Evolutionary conservation across 2,329 filamentous ascomycete genomes (phyloP).

Genomic region (Xylaria sp.): DNA sequence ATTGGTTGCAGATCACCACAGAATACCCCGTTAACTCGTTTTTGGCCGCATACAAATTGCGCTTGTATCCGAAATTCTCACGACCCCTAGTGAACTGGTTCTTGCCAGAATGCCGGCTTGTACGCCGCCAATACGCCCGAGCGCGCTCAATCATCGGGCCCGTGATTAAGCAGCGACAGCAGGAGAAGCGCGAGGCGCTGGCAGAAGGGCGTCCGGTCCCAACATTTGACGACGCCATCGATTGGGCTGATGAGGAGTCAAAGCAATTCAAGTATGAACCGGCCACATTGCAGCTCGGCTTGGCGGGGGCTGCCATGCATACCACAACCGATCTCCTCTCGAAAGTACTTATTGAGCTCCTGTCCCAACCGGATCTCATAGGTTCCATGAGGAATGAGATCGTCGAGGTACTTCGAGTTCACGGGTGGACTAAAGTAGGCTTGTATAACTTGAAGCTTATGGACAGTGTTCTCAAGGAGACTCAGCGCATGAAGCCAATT

Average conservation of each 20-base stretch:
- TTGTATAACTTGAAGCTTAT: conserved; percentile 30
- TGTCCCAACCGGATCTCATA: conserved; percentile 16
- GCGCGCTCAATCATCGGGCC: conserved; percentile 17
- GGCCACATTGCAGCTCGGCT: conserved; percentile 13
- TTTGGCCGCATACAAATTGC: conserved; percentile 1
- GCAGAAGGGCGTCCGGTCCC: conserved; percentile 1
- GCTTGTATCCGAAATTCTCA: conserved; percentile 9
- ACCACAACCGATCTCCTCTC: conserved; percentile 27
- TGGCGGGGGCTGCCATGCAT: conserved; percentile 25
- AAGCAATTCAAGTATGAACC: conserved; percentile 16
- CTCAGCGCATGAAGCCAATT: conserved; percentile 29
- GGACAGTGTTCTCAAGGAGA: conserved; percentile 36
- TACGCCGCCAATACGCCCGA: not conserved
- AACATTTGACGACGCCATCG: conserved; percentile 25
- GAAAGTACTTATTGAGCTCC: conserved; percentile 24
- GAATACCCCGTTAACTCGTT: conserved; percentile 8
- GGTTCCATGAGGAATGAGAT: conserved; percentile 21
- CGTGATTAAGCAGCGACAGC: conserved; percentile 16
- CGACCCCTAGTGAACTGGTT: conserved; percentile 32
- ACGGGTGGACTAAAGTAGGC: conserved; percentile 19
- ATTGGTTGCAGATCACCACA: conserved; percentile 20
- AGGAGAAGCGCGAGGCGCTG: conserved; percentile 12
- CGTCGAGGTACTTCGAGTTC: conserved; percentile 9
- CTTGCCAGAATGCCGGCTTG: conserved; percentile 16
- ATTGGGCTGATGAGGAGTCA: conserved; percentile 22